Base-by-base conservation (phyloP, 1,284 basidiomycete genomes). In the Cryptococcus jaspeensis region DNA sequence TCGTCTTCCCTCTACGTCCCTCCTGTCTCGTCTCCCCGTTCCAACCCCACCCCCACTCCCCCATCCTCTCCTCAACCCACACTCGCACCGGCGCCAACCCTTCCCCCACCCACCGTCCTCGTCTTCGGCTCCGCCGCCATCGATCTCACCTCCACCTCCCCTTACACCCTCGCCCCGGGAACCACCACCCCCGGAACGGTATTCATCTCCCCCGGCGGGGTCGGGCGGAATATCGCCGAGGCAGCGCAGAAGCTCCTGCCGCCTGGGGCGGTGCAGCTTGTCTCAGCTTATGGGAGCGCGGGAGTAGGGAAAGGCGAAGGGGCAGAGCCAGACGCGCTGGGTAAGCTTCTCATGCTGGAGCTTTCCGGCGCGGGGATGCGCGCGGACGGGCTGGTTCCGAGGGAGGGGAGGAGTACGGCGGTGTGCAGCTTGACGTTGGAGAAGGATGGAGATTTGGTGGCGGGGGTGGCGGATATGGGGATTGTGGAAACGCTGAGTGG, bases 161-260 rank as follows among this genome's bases (percentile, higher is more conserved):
- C 65, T 56, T 45, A 64, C 48, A 47, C 66, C 58, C 18, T 72
- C 65, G 20, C 81, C 2, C 66, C 68, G 1, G 53, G 85, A 51
- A 89, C 92, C 0, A 99, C 96, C 0, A 82, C 83, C 7, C 91
- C 92, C 0, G 96, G 95, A 9, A 79, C 71, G 2, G 84, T 98
- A 15, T 78, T 79, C 2, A 65, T 94, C 28, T 84, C 88, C 0
- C 80, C 91, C 0, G 96, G 96, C 1, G 96, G 96, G 13, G 96
- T 99, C 3, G 93, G 85, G 0, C 85, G 94, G 23, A 99, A 99
- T 73, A 85, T 99, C 47, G 91, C 94, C 1, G 91, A 96, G 71
- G 90, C 92, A 0, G 84, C 92, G 28, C 70, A 75, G 50, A 65
- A 65, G 15, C 70, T 75, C 28, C 59, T 69, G 20, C 59, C 68